Base-by-base conservation (phyloP, 202 grass and related monocot genomes). In the Panicum hallii region DNA sequence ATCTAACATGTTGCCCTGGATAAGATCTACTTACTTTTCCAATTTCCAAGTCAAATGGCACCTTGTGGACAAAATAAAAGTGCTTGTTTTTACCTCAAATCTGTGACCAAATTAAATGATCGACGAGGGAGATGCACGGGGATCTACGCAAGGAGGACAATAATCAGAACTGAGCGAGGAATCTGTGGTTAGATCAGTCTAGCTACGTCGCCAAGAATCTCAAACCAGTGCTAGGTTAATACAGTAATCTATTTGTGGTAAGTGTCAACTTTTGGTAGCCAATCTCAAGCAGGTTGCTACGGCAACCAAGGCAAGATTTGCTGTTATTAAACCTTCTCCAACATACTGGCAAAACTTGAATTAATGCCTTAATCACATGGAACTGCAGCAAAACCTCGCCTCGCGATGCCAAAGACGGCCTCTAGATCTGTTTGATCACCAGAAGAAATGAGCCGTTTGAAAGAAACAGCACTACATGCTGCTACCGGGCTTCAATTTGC, bases 71-170 rank as follows among this genome's bases (percentile, higher is more conserved):
- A 8, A 58, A 30, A 30, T 28, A 30, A 20, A 49, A 48, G 4
- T 48, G 4, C 9, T 36, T 64, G 43, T 63, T 78, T 63, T 63
- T 63, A 47, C 42, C 43, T 36, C 43, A 79, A 79, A 64, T 79
- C 26, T n/a, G 7, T 34, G 75, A 48, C 41, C 75, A 34, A 47
- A 64, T 64, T 79, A 79, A 79, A 49, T 79, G 76, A 28, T 54
- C 15, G 0, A 20, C 9, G 71, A 70, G 11, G 10, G 56, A 9
- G 43, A 50, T 22, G 46, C 77, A 67, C 54, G 11, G 77, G 65
- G 77, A 79, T 79, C 77, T 53, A 52, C 46, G 46, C 30, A 15
- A 78, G 7, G 5, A 9, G 42, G 63, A 9, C 15, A 19, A 63
- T 63, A 28, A 63, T 63, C 13, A 36, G 5, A 64, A 40, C 4